Percentiles rank a stretch among this genome's conserved stretches.
Evolutionary conservation across 345 rosid genomes (phyloP).

Genomic region (Hypericum androsaemum): DNA sequence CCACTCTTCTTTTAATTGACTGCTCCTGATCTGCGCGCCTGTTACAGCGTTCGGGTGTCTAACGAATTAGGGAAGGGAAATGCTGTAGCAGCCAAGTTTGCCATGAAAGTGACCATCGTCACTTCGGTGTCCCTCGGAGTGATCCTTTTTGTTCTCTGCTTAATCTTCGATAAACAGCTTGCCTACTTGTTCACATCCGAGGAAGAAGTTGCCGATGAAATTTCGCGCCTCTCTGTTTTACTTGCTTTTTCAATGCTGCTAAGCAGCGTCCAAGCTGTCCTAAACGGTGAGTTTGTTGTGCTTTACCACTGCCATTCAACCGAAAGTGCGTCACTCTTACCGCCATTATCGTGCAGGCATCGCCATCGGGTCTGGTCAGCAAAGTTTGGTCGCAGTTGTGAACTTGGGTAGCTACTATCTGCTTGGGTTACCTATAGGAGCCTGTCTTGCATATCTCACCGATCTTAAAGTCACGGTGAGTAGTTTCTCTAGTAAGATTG

Average conservation of each 20-base stretch:
- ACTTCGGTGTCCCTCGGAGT: slow-evolving; percentile 33
- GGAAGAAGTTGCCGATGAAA: slow-evolving; percentile 32
- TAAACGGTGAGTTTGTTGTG: slow-evolving; percentile 26
- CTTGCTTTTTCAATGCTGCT: slow-evolving; percentile 54
- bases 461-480: no score
- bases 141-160: slow-evolving; percentile 26
- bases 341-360: slow-evolving; percentile 22
- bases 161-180: slow-evolving; percentile 31
- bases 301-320: not conserved
- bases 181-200: slow-evolving; percentile 31
- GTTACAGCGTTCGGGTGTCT: slow-evolving; percentile 44
- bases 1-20: not conserved
- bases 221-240: slow-evolving; percentile 37
- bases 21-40: not conserved
- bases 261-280: slow-evolving; percentile 60
- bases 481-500: no score
- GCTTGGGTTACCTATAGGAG: no score
- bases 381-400: no score
- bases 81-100: slow-evolving; percentile 37
- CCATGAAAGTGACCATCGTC: slow-evolving; percentile 34
- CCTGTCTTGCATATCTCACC: no score
- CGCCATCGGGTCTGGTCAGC: slow-evolving; percentile 33
- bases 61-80: slow-evolving; percentile 62
- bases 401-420: no score
- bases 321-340: no score